Evolutionary conservation across 768 basidiomycete species (phyloP).

Genomic region (Tricholoma matsutake): DNA sequence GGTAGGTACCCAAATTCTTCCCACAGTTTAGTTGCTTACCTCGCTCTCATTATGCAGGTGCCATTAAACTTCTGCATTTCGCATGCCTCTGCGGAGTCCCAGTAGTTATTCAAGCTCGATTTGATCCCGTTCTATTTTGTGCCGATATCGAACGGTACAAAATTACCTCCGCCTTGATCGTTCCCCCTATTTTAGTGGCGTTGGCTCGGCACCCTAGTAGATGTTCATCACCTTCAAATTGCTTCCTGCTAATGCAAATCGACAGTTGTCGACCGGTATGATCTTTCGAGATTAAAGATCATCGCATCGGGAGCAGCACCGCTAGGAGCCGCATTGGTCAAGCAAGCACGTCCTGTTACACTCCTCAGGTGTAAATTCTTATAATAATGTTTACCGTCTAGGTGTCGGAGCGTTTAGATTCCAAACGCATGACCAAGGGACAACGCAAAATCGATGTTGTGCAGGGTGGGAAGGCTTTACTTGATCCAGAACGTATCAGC

Average conservation of each 20-base stretch:
- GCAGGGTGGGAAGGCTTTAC: conserved; percentile 42
- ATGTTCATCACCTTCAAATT: conserved; percentile 16
- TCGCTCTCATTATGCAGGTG: conserved; percentile 35
- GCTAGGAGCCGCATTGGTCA: conserved; percentile 59
- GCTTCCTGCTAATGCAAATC: neutral
- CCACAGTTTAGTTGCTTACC: neutral
- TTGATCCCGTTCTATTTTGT: conserved; percentile 71
- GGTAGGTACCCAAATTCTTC: conserved; percentile 20
- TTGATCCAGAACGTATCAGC: neutral
- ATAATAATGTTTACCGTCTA: conserved; percentile 6
- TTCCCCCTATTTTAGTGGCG: conserved; percentile 82
- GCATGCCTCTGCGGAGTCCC: conserved; percentile 50
- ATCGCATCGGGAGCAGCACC: conserved; percentile 82
- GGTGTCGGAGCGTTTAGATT: conserved; percentile 36
- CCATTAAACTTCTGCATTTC: conserved; percentile 59
- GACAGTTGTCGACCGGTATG: conserved; percentile 60
- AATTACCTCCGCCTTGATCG: conserved; percentile 56
- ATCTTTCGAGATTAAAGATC: conserved; percentile 55
- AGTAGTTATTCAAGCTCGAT: conserved; percentile 59
- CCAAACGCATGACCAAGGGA: conserved; percentile 36
- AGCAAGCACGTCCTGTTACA: conserved; percentile 35
- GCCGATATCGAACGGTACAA: conserved; percentile 61
- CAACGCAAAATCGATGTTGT: conserved; percentile 34
- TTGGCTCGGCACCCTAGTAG: conserved; percentile 66
- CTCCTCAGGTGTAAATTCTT: conserved; percentile 16